These are phyloP conservation scores for Nothophytophthora sp. DNA, from an alignment of 352 stramenopile species.

Conservation along the genomic window DNA sequence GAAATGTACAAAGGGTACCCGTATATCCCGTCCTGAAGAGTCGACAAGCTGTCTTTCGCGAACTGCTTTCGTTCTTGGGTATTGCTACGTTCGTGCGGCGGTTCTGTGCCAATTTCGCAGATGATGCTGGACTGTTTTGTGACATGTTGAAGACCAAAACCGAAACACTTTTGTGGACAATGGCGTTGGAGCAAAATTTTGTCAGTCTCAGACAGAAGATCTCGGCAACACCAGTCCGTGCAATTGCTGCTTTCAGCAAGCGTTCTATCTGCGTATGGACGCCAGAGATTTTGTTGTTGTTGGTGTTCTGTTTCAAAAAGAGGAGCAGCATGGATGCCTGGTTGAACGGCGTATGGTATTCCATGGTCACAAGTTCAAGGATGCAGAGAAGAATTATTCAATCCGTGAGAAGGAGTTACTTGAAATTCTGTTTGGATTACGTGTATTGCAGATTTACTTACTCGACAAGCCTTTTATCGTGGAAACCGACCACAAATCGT, in stretches of 20 bases:
- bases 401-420: conserved; percentile 11
- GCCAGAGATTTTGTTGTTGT: conserved; percentile 10
- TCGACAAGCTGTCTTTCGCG: conserved; percentile 4
- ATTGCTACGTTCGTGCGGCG: conserved; percentile 7
- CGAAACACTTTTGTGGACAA: neutral
- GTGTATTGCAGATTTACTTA: conserved; percentile 8
- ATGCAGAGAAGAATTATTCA: conserved; percentile 9
- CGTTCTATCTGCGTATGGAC: conserved; percentile 11
- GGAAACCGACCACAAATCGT: conserved; percentile 15
- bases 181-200: neutral
- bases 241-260: conserved; percentile 2
- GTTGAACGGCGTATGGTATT: conserved; percentile 7
- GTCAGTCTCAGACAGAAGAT: neutral
- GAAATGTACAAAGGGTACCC: conserved; percentile 1
- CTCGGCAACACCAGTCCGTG: conserved; percentile 1
- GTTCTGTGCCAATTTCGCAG: conserved; percentile 10
- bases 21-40: conserved; percentile 2
- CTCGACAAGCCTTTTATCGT: conserved; percentile 6
- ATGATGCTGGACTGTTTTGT: conserved; percentile 8
- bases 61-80: conserved; percentile 9
- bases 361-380: conserved; percentile 1
- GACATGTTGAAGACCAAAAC: conserved; percentile 8
- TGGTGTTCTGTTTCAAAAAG: conserved; percentile 13
- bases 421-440: conserved; percentile 3
- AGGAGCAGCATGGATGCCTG: neutral